These are phyloP conservation scores for Fomitopsis serialis DNA, from an alignment of 768 basidiomycete species.

Conservation along the genomic window DNA sequence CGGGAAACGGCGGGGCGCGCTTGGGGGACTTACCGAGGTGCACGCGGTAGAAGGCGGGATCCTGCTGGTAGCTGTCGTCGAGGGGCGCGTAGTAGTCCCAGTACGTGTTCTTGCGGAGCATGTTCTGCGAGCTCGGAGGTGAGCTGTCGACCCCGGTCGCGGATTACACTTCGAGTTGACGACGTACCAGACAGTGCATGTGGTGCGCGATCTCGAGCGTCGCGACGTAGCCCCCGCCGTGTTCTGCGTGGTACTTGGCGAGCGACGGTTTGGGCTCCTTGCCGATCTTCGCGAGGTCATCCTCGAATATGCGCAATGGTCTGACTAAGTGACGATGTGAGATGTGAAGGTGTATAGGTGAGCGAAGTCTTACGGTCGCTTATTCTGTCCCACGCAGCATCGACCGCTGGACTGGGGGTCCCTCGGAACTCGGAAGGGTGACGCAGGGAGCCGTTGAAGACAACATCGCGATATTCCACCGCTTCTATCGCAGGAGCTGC, in stretches of 20 bases:
- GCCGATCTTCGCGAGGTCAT: background rate
- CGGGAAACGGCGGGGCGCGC: background rate
- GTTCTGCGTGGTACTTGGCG: background rate
- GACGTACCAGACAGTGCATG: slow-evolving; percentile 1
- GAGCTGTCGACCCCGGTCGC: too few relatives aligned
- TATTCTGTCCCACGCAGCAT: slow-evolving; percentile 1
- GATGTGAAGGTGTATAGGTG: background rate
- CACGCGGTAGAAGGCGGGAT: background rate
- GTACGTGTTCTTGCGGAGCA: background rate
- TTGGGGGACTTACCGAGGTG: background rate
- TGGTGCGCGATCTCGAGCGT: background rate
- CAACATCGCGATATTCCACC: background rate
- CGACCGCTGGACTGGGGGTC: background rate
- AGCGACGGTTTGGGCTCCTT: background rate
- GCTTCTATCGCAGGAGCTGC: background rate
- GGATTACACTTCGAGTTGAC: background rate
- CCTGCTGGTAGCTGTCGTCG: background rate
- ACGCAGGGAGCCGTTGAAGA: background rate
- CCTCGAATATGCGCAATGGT: background rate
- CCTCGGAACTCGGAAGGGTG: slow-evolving; percentile 1
- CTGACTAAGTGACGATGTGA: background rate
- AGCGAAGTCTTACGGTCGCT: background rate
- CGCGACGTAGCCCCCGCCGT: slow-evolving; percentile 1
- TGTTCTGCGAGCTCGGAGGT: background rate
- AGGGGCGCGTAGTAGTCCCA: background rate